phyloP scores from a whole-genome alignment of 768 basidiomycete species.

The Coprinellus micaceus region DNA sequence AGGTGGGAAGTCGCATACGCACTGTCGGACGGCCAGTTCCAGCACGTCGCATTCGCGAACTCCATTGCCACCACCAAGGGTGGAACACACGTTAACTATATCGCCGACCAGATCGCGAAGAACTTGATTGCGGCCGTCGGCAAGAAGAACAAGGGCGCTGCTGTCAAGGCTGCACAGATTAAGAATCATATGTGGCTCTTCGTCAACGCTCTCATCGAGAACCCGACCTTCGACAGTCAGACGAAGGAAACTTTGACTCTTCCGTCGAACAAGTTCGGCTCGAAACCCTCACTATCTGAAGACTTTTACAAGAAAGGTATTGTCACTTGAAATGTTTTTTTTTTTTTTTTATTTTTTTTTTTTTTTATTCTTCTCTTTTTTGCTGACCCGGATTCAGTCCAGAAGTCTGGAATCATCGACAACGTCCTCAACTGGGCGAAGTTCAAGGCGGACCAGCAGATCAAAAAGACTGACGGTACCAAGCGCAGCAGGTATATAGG shows the following conservation, averaged over 20 bases:
- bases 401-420: conserved; percentile 87
- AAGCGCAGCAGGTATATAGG: conserved; percentile 75
- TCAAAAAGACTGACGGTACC: conserved; percentile 92
- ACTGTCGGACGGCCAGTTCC: conserved; percentile 86
- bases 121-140: conserved; percentile 73
- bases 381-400: no score
- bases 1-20: conserved; percentile 97
- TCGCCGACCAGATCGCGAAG: conserved; percentile 89
- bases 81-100: conserved; percentile 83
- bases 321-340: conserved; percentile 14
- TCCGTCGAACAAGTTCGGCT: conserved; percentile 84
- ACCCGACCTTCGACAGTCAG: conserved; percentile 98
- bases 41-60: conserved; percentile 97
- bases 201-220: conserved; percentile 92
- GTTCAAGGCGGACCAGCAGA: conserved; percentile 92
- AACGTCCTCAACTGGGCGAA: conserved; percentile 94
- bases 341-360: conserved; percentile 1
- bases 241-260: conserved; percentile 95
- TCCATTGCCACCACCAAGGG: conserved; percentile 96
- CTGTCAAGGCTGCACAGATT: conserved; percentile 89
- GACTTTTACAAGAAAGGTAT: conserved; percentile 96
- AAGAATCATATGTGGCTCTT: conserved; percentile 99
- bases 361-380: not conserved
- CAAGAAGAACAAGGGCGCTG: conserved; percentile 98
- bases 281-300: conserved; percentile 78